phyloP scores from a whole-genome alignment of 106 monocot species.

The Dendrobium nobile region DNA sequence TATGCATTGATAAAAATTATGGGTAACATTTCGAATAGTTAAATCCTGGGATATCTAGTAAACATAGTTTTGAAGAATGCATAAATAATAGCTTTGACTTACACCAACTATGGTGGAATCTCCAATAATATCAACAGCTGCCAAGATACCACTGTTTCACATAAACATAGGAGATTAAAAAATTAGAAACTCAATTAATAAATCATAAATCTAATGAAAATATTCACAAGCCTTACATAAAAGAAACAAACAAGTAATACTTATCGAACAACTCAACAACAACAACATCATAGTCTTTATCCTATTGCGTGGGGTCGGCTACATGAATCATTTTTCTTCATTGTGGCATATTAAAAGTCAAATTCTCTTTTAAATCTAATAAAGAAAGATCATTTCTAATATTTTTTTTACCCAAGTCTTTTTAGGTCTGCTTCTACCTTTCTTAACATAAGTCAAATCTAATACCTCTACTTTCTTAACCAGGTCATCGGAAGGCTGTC shows the following conservation, averaged over 20 bases:
- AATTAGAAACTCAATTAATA: not conserved
- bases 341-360: too few species aligned
- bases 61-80: not conserved
- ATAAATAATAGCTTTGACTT: conserved; percentile 14
- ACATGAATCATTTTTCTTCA: too few species aligned
- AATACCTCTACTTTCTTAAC: too few species aligned
- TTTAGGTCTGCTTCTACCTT: too few species aligned
- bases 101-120: conserved; percentile 49
- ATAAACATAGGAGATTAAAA: conserved; percentile 6
- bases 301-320: too few species aligned
- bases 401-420: too few species aligned
- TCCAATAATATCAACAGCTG: conserved; percentile 62
- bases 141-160: conserved; percentile 57
- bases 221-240: not conserved
- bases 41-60: not conserved
- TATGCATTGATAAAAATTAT: too few species aligned
- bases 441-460: too few species aligned
- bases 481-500: too few species aligned
- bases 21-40: not conserved
- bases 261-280: not conserved
- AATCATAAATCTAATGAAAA: not conserved
- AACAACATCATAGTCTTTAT: too few species aligned
- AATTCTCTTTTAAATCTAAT: too few species aligned
- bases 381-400: too few species aligned
- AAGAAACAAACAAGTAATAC: not conserved